A percentile compares a stretch with the other conserved stretches of the same genome.
Conservation (phyloP, 1,284 basidiomycete species). For the Xerocomus minutiporus region DNA sequence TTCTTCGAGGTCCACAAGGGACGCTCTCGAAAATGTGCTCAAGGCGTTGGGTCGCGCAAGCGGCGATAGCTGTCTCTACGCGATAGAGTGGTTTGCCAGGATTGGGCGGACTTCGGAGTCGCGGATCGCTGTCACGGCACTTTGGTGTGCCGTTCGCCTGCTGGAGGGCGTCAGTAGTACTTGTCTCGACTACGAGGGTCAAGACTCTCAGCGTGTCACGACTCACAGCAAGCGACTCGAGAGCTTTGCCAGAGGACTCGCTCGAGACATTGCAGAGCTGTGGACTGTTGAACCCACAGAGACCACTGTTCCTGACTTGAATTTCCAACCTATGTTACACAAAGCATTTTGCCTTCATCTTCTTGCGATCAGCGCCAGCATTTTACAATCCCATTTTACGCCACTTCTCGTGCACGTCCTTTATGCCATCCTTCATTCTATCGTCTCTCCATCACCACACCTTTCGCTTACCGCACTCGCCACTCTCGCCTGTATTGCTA, state of each 20-base stretch:
- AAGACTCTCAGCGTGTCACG: constrained; percentile 31
- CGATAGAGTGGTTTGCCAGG: constrained; percentile 78
- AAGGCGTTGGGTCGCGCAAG: constrained; percentile 65
- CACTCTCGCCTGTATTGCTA: constrained; percentile 65
- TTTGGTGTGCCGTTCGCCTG: constrained; percentile 79
- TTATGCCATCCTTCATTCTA: constrained; percentile 80
- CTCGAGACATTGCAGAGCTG: constrained; percentile 59
- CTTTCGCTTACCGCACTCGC: constrained; percentile 69
- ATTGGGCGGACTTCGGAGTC: constrained; percentile 49
- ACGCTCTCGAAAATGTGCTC: constrained; percentile 66
- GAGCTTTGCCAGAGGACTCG: constrained; percentile 62
- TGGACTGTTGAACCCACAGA: constrained; percentile 51
- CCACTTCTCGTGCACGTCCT: constrained; percentile 73
- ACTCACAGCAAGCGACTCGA: constrained; percentile 46
- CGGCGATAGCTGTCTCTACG: constrained; percentile 64
- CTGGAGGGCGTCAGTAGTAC: constrained; percentile 66
- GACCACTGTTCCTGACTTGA: constrained; percentile 20
- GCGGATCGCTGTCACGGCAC: constrained; percentile 57
- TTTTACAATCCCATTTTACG: constrained; percentile 63
- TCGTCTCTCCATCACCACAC: constrained; percentile 65
- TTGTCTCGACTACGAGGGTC: constrained; percentile 33
- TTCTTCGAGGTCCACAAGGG: constrained; percentile 50
- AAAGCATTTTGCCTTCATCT: constrained; percentile 65
- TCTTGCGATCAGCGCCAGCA: constrained; percentile 62
- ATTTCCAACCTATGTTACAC: constrained; percentile 50